These are phyloP conservation scores for Erysimum cheiranthoides DNA, from an alignment of 345 rosid genomes.

Conservation along the genomic window DNA sequence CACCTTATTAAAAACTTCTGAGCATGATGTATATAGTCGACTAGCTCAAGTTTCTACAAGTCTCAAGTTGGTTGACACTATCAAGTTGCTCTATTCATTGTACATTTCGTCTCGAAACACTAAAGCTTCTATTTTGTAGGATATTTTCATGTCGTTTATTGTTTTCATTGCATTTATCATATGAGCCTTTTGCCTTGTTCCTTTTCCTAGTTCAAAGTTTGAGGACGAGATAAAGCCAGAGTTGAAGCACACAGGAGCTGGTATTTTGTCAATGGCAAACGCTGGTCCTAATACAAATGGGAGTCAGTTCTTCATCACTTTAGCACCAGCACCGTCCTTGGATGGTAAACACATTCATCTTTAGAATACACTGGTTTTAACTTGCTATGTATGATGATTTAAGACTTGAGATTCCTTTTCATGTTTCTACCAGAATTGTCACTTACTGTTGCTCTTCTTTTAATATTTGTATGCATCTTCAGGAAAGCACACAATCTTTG, in stretches of 20 bases:
- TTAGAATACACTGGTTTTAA: neutral
- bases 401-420: neutral
- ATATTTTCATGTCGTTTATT: neutral
- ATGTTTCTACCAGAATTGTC: neutral
- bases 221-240: constrained; percentile 89
- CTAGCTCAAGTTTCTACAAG: neutral
- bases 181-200: neutral
- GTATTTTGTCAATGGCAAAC: constrained; percentile 93
- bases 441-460: neutral
- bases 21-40: neutral
- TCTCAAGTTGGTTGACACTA: neutral
- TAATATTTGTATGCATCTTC: constrained; percentile 26
- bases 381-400: neutral
- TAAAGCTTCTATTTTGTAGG: neutral
- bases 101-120: neutral
- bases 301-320: constrained; percentile 91
- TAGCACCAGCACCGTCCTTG: constrained; percentile 79
- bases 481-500: constrained; percentile 97
- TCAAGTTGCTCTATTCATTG: neutral
- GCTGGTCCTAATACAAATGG: constrained; percentile 97
- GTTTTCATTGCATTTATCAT: neutral
- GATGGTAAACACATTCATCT: constrained; percentile 64
- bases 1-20: neutral
- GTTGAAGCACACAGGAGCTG: constrained; percentile 96
- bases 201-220: constrained; percentile 59